Conservation (phyloP, 129 eudicot genomes). For the Scalesia atractyloides region DNA sequence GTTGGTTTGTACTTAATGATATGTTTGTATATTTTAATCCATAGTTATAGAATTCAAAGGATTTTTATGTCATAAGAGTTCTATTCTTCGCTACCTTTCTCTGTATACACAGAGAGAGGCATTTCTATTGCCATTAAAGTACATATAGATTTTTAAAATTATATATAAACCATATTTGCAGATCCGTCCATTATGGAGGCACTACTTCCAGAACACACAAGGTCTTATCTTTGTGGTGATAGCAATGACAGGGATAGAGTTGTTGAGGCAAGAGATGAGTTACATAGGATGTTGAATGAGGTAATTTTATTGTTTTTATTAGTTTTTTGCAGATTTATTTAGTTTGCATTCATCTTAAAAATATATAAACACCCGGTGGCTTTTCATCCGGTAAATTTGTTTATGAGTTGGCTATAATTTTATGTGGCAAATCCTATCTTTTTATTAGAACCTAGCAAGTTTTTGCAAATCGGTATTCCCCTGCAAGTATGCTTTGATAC, state of each 20-base stretch:
- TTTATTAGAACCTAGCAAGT: background rate
- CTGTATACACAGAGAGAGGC: background rate
- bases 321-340: background rate
- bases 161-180: constrained; percentile 23
- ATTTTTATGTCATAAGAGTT: background rate
- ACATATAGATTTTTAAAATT: background rate
- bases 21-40: background rate
- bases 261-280: constrained; percentile 99
- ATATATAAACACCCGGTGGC: background rate
- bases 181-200: constrained; percentile 99
- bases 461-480: background rate
- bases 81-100: background rate
- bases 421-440: background rate
- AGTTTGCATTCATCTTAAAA: background rate
- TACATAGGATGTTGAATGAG: constrained; percentile 99
- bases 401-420: background rate
- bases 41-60: background rate
- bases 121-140: background rate
- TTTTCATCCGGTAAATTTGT: constrained; percentile 5
- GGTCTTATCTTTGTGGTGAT: constrained; percentile 99
- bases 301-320: constrained; percentile 33
- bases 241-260: constrained; percentile 99
- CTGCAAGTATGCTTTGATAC: background rate
- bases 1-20: background rate
- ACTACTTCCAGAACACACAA: constrained; percentile 98